phyloP scores from a whole-genome alignment of 306 rosid genomes.

The Macrotyloma uniflorum region DNA sequence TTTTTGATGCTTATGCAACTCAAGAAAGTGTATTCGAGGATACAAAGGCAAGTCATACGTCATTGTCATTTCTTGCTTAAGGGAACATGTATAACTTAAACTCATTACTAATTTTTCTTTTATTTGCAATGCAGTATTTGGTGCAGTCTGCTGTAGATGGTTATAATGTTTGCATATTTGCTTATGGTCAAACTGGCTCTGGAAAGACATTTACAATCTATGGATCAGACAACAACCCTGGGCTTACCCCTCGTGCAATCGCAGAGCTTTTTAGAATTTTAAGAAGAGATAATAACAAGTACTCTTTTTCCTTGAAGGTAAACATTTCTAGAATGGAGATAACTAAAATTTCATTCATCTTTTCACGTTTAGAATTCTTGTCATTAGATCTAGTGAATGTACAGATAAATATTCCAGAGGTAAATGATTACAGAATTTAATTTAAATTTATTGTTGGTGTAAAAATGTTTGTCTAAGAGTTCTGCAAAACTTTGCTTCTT shows the following conservation, averaged over 20 bases:
- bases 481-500: neutral
- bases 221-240: slow-evolving; percentile 77
- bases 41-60: slow-evolving; percentile 66
- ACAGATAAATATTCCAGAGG: neutral
- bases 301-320: slow-evolving; percentile 91
- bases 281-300: slow-evolving; percentile 76
- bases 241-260: slow-evolving; percentile 90
- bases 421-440: neutral
- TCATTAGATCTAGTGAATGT: neutral
- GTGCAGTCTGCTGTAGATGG: slow-evolving; percentile 97
- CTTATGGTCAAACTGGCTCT: slow-evolving; percentile 98
- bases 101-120: neutral
- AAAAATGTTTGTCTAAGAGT: neutral
- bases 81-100: neutral
- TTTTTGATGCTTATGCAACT: slow-evolving; percentile 70
- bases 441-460: neutral
- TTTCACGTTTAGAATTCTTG: neutral
- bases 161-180: slow-evolving; percentile 94
- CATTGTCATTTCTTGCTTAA: neutral
- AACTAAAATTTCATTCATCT: neutral
- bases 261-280: slow-evolving; percentile 80
- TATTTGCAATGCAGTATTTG: slow-evolving; percentile 69
- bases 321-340: slow-evolving; percentile 8
- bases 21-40: slow-evolving; percentile 93
- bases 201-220: slow-evolving; percentile 96